Percentiles rank a stretch among this genome's conserved stretches.
These are phyloP conservation scores for Poa pratensis DNA, from an alignment of 176 grass and related monocot species.

Conservation along the genomic window DNA sequence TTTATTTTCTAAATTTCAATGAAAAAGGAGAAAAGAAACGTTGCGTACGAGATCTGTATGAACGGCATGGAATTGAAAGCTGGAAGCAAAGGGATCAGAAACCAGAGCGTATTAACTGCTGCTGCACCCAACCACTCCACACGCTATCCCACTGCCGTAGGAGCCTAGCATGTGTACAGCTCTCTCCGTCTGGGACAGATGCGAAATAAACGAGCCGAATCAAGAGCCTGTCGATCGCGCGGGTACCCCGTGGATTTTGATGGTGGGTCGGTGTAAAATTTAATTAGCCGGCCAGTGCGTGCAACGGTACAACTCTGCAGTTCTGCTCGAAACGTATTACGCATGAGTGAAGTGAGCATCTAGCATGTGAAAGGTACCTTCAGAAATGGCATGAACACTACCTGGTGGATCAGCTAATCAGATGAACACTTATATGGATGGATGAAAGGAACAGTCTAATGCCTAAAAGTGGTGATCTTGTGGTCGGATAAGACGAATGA, in stretches of 20 bases:
- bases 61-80: conserved; percentile 28
- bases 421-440: neutral
- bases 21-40: neutral
- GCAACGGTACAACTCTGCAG: neutral
- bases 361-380: neutral
- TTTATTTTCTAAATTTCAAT: neutral
- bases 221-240: neutral
- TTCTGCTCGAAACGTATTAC: conserved; percentile 9
- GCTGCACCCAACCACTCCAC: conserved; percentile 18
- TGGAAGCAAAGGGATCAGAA: neutral
- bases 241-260: conserved; percentile 17
- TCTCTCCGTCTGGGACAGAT: neutral
- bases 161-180: conserved; percentile 9
- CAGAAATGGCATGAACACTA: conserved; percentile 14
- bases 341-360: neutral
- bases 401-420: neutral
- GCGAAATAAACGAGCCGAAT: conserved; percentile 22
- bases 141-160: neutral
- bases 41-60: neutral
- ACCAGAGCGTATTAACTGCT: conserved; percentile 39
- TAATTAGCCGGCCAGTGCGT: neutral
- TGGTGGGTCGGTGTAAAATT: neutral
- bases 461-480: conserved; percentile 8
- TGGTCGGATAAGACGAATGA: neutral
- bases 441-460: neutral